Base-by-base conservation (phyloP, 2,329 filamentous ascomycete genomes). In the Aphanocladium album region DNA sequence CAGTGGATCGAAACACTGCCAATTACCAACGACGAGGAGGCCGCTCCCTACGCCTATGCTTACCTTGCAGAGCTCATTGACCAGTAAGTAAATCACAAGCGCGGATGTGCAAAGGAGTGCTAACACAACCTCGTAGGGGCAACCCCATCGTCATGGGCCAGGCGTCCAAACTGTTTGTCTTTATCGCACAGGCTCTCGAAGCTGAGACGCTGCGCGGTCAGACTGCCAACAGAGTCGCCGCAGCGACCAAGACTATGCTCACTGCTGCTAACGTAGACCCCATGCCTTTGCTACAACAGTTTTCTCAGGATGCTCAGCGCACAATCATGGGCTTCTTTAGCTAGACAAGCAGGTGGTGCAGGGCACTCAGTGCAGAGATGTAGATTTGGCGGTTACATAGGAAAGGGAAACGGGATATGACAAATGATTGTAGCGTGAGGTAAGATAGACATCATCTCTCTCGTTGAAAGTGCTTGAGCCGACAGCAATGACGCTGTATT, bases 21-120 rank as follows among this genome's bases (percentile, higher is more conserved):
- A 0, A 89, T 99, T 57, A 87, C 88, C 17, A 97, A 96, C 70
- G 95, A 99, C 66, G 95, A 99, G 74, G 95, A 99, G 77, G 95
- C 95, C 4, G 95, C 95, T 21, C 95, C 95, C 16, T 98, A 96
- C 73, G 93, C 93, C 1, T 99, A 99, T 72, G 88, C 88, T 49
- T 99, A 96, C 77, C 80, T 99, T 62, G 88, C 90, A 14, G 89
- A 96, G 72, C 77, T 99, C 64, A 97, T 98, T 72, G 89, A 96
- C 67, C 89, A 96, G 95, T 97, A 86, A 84, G 92, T 88, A 62
- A 27, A n/a, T 17, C 19, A 27, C 4, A 12, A 51, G 4, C 3
- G 39, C 19, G 5, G 16, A 25, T 5, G 3, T 41, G 21, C 23
- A 41, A 43, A 37, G 14, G 43, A 37, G 30, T 41, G 71, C 75